Percentiles rank a stretch among this genome's conserved stretches.
Evolutionary conservation across 2,329 filamentous ascomycete species (phyloP).

Genomic region (Orbilia javanica): DNA sequence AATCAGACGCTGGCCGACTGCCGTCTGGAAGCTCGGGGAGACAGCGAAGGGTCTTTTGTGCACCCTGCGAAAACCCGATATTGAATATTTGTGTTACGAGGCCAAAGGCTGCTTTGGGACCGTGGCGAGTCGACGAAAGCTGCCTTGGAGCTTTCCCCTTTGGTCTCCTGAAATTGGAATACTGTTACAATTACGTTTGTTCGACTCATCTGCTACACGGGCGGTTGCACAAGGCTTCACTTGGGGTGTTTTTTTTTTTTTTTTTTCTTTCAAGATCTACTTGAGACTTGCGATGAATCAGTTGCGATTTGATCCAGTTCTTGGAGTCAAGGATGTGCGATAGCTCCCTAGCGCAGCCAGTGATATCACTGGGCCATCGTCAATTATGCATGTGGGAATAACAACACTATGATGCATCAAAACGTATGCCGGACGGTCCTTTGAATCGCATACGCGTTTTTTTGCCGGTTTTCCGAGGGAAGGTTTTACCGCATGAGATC

Average conservation of each 20-base stretch:
- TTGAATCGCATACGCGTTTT: slow-evolving; percentile 32
- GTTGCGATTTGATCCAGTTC: slow-evolving; percentile 9
- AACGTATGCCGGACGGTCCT: background rate
- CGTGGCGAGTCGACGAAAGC: background rate
- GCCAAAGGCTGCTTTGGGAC: background rate
- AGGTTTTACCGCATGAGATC: slow-evolving; percentile 26
- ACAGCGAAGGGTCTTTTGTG: background rate
- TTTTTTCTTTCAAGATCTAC: slow-evolving; percentile 18
- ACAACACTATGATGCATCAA: slow-evolving; percentile 16
- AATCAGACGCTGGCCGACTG: background rate
- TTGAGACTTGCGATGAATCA: slow-evolving; percentile 21
- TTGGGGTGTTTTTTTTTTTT: slow-evolving; percentile 18
- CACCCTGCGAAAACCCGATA: background rate
- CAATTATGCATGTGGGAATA: slow-evolving; percentile 7
- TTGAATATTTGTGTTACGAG: slow-evolving; percentile 2
- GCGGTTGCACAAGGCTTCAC: slow-evolving; percentile 22
- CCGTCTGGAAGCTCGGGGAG: background rate
- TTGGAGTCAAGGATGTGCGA: background rate
- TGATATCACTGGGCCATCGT: background rate
- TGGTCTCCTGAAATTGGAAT: slow-evolving; percentile 6
- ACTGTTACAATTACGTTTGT: slow-evolving; percentile 12
- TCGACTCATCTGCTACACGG: slow-evolving; percentile 45
- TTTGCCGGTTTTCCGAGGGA: slow-evolving; percentile 2
- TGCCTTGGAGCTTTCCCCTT: slow-evolving; percentile 18
- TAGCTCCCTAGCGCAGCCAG: background rate